phyloP scores from a whole-genome alignment of 2,329 filamentous ascomycete genomes.

The Alternaria panax region DNA sequence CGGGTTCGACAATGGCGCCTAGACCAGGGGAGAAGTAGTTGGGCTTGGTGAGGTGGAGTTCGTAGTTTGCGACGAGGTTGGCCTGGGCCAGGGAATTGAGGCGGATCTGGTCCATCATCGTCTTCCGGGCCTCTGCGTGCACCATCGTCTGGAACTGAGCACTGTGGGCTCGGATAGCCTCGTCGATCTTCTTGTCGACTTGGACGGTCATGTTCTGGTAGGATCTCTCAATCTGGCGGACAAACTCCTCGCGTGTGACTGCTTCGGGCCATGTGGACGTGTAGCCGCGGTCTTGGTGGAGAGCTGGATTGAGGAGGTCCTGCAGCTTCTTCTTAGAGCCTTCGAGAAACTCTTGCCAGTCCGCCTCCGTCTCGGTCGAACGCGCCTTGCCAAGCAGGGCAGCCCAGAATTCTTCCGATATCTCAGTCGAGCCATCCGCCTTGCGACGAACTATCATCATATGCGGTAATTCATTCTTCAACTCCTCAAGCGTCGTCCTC shows the following conservation, averaged over 20 bases:
- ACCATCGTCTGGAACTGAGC: conserved; percentile 26
- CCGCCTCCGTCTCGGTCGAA: conserved; percentile 51
- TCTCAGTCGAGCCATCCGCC: conserved; percentile 60
- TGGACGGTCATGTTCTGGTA: conserved; percentile 29
- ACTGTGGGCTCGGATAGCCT: conserved; percentile 26
- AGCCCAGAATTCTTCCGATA: conserved; percentile 70
- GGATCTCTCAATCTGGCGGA: conserved; percentile 43
- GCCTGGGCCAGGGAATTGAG: conserved; percentile 42
- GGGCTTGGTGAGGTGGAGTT: conserved; percentile 54
- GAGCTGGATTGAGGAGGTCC: conserved; percentile 29
- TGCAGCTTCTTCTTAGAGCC: conserved; percentile 29
- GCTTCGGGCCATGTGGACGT: conserved; percentile 18
- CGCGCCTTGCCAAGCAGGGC: conserved; percentile 66
- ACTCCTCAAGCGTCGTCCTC: conserved; percentile 21
- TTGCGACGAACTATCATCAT: conserved; percentile 64
- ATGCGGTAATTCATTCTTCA: conserved; percentile 58
- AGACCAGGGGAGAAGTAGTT: conserved; percentile 76
- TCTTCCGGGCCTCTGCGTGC: conserved; percentile 37
- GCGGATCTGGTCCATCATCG: conserved; percentile 41
- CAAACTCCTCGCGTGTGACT: conserved; percentile 60
- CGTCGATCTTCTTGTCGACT: conserved; percentile 36
- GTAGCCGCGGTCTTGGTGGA: conserved; percentile 6
- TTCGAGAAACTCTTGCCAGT: conserved; percentile 46
- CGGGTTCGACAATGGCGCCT: conserved; percentile 70
- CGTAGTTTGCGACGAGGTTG: conserved; percentile 42